Conservation (phyloP, 805 yeast genomes). For the Schizosaccharomyces japonicus region DNA sequence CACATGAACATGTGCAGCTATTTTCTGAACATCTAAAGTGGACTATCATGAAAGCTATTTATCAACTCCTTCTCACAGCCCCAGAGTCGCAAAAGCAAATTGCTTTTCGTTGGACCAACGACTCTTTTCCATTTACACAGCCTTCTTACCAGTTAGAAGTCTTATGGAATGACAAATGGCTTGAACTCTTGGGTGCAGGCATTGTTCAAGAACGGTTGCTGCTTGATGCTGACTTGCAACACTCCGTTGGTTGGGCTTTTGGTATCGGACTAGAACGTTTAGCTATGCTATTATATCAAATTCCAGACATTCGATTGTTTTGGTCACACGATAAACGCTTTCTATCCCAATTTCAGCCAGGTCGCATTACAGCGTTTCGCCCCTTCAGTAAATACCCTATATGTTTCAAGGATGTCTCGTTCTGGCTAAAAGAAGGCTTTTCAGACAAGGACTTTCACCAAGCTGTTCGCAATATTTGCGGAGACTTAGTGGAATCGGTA, state of each 20-base stretch:
- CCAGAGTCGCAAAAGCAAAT: conserved; percentile 40
- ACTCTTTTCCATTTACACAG: conserved; percentile 92
- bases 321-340: conserved; percentile 76
- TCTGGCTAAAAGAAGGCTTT: conserved; percentile 49
- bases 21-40: conserved; percentile 60
- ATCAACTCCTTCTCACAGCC: conserved; percentile 19
- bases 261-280: conserved; percentile 87
- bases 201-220: conserved; percentile 60
- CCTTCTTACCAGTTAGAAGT: conserved; percentile 98
- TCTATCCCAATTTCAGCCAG: conserved; percentile 40
- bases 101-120: conserved; percentile 81
- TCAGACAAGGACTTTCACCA: conserved; percentile 92
- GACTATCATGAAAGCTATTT: conserved; percentile 61
- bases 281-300: conserved; percentile 85
- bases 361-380: conserved; percentile 43
- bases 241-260: conserved; percentile 83
- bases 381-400: conserved; percentile 87
- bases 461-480: conserved; percentile 54
- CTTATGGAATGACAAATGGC: conserved; percentile 97
- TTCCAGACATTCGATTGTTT: conserved; percentile 81
- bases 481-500: conserved; percentile 75
- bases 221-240: conserved; percentile 38
- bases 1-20: conserved; percentile 58
- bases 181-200: conserved; percentile 93
- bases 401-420: conserved; percentile 65